Conservation (phyloP, 306 rosid genomes). For the Psophocarpus tetragonolobus region DNA sequence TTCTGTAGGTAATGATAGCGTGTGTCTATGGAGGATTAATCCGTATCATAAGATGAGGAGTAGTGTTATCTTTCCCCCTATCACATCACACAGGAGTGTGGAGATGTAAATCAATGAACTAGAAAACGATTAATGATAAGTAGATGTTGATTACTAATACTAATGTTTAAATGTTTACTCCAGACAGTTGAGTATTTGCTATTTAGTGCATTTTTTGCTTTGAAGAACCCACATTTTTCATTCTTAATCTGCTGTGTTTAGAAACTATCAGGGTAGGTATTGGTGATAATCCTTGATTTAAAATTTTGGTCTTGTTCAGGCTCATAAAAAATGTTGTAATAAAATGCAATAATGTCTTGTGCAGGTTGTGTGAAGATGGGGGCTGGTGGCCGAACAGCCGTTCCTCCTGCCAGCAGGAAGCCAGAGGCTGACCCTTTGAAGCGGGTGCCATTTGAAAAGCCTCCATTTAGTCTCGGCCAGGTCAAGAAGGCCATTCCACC, state of each 20-base stretch:
- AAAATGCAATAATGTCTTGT: neutral
- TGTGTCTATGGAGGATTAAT: neutral
- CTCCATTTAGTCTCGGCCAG: constrained; percentile 72
- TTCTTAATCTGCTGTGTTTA: neutral
- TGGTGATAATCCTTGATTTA: constrained; percentile 2
- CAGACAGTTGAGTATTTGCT: neutral
- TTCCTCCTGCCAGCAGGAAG: constrained; percentile 53
- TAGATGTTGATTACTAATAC: neutral
- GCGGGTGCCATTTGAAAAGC: constrained; percentile 72
- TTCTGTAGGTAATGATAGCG: neutral
- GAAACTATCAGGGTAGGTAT: neutral
- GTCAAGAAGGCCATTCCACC: constrained; percentile 85
- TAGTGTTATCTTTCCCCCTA: neutral
- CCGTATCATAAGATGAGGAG: neutral
- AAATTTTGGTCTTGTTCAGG: constrained; percentile 1
- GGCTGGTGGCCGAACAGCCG: constrained; percentile 87
- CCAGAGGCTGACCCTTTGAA: constrained; percentile 44
- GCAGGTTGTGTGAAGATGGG: constrained; percentile 74
- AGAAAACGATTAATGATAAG: neutral
- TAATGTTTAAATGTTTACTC: neutral
- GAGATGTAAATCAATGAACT: neutral
- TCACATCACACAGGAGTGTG: neutral
- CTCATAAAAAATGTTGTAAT: neutral
- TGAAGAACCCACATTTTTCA: neutral
- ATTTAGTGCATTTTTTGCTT: neutral